Evolutionary conservation across 345 rosid genomes (phyloP), one percentile per base, ranked within the genome.

Genomic region (Excoecaria cochinchinensis): DNA sequence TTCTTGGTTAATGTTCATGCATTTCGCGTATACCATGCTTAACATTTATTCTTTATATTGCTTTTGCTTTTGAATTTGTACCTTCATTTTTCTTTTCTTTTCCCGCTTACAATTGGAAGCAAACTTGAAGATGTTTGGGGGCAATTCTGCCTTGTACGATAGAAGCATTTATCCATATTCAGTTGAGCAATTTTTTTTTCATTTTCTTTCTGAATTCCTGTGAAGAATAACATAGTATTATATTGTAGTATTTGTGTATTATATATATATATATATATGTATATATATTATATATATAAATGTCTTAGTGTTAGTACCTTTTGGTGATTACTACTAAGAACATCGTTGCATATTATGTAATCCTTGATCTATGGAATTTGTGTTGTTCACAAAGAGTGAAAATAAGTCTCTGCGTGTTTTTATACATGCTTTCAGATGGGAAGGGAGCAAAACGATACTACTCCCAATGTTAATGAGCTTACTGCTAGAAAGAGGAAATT

Each of bases 371-470:
- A 15, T 25, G 22, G 57, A 68, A 68, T 50, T 62, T 22, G 15
- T 55, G 22, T 40, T 66, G 21, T 24, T 53, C 17, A 25, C 40
- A 42, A 42, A 65, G 6, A 13, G 8, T 74, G 38, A 31, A 12
- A 69, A 10, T 63, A 15, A 38, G 38, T 21, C 14, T 70, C 51
- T 71, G 48, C 21, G 22, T 31, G 66, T 61, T 74, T 67, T 69
- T 38, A 38, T 5, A 48, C 76, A 4, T 76, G 21, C 74, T 79
- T 60, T 78, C 72, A 91, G 98, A 87, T 90, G 97, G 97, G 80
- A 74, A 80, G 58, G 59, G 86, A 83, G 62, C 83, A 83, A 69
- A 78, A 71, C 72, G 83, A 82, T 36, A 62, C 72, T 81, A 79
- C 78, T 74, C 55, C 84, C 58, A 71, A 79, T 47, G 80, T 57